Conservation (phyloP, 2,329 filamentous ascomycete genomes). For the Diaporthe australafricana region DNA sequence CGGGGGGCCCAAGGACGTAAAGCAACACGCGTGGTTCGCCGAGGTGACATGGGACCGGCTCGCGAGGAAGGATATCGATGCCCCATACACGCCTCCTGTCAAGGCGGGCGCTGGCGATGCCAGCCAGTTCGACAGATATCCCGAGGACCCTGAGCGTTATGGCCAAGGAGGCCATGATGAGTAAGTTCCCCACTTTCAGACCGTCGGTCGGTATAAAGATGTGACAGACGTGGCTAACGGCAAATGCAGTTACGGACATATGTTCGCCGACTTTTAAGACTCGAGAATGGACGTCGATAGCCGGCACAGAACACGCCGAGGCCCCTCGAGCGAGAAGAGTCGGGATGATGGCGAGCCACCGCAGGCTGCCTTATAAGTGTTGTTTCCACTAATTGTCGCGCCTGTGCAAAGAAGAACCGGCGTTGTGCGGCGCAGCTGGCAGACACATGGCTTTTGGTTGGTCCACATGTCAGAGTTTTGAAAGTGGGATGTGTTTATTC, state of each 20-base stretch:
- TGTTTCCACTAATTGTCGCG: slow-evolving; percentile 13
- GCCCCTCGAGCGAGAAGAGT: not conserved
- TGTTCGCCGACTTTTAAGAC: slow-evolving; percentile 79
- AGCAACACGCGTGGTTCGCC: slow-evolving; percentile 94
- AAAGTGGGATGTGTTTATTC: slow-evolving; percentile 1
- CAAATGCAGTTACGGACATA: slow-evolving; percentile 71
- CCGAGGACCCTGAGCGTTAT: slow-evolving; percentile 95
- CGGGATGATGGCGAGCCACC: not conserved
- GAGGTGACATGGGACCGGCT: slow-evolving; percentile 98
- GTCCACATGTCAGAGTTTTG: slow-evolving; percentile 5
- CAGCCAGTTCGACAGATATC: slow-evolving; percentile 97
- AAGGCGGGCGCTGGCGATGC: slow-evolving; percentile 94
- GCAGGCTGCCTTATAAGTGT: not conserved
- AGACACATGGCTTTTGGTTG: slow-evolving; percentile 8
- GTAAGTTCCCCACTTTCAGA: slow-evolving; percentile 67
- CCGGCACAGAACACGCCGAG: slow-evolving; percentile 1
- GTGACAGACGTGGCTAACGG: not conserved
- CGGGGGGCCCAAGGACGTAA: slow-evolving; percentile 90
- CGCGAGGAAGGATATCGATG: slow-evolving; percentile 96
- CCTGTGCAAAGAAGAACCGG: slow-evolving; percentile 27
- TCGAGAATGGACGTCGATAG: not conserved
- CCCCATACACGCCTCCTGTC: slow-evolving; percentile 95
- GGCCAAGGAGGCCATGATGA: slow-evolving; percentile 83
- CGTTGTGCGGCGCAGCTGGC: slow-evolving; percentile 26
- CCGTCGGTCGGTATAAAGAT: not conserved